phyloP scores from a whole-genome alignment of 2,329 filamentous ascomycete genomes.

The Rhinocladiella mackenziei region DNA sequence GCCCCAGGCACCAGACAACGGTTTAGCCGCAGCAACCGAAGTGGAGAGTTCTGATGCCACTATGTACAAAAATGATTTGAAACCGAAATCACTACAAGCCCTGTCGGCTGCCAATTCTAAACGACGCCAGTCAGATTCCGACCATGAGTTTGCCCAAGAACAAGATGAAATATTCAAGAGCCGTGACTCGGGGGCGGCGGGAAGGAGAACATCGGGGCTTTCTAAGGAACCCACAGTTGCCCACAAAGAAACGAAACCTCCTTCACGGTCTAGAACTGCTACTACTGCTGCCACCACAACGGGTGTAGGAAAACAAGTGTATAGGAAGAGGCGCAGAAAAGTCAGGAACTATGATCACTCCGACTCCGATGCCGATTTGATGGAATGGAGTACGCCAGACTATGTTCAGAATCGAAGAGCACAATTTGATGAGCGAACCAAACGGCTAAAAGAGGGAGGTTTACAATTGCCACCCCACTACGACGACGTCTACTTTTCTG shows the following conservation, averaged over 20 bases:
- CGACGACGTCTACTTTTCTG: conserved; percentile 70
- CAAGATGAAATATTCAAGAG: conserved; percentile 8
- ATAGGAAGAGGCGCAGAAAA: conserved; percentile 34
- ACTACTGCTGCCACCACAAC: conserved; percentile 22
- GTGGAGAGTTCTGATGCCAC: conserved; percentile 5
- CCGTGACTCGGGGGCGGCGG: too few relatives aligned
- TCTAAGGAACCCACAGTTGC: conserved; percentile 53
- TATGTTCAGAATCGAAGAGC: conserved; percentile 66
- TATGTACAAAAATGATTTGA: too few relatives aligned
- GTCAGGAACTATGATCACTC: conserved; percentile 42
- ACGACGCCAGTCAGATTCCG: too few relatives aligned
- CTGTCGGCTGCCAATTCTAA: not conserved
- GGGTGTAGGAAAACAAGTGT: conserved; percentile 29
- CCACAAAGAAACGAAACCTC: conserved; percentile 38
- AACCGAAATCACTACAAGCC: too few relatives aligned
- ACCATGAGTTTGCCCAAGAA: too few relatives aligned
- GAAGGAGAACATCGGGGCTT: conserved; percentile 59
- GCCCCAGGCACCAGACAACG: not conserved
- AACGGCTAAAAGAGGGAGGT: conserved; percentile 61
- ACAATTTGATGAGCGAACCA: conserved; percentile 62
- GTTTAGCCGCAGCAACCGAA: conserved; percentile 1
- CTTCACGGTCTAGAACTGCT: conserved; percentile 38
- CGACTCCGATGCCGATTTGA: conserved; percentile 52
- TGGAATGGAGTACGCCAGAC: conserved; percentile 62
- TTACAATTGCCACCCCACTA: conserved; percentile 75